A percentile compares a stretch with the other conserved stretches of the same genome.
phyloP scores from a whole-genome alignment of 805 yeast genomes.

The Saturnispora halmiae region DNA sequence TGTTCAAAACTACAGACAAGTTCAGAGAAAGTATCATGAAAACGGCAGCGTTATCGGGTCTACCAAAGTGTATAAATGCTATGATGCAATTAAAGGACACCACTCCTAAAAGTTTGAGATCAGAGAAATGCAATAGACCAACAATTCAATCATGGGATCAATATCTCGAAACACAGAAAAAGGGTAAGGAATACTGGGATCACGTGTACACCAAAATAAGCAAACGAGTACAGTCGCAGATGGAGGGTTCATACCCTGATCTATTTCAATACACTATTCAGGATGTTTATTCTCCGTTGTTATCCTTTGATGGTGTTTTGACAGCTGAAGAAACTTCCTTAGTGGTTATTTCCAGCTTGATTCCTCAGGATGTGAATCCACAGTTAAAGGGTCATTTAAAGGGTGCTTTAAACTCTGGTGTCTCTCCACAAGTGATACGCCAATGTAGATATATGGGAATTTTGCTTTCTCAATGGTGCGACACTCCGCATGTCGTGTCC shows the following conservation, averaged over 20 bases:
- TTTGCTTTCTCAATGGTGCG: slow-evolving; percentile 52
- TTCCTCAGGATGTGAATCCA: slow-evolving; percentile 91
- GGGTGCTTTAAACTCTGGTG: slow-evolving; percentile 79
- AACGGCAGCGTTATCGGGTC: slow-evolving; percentile 69
- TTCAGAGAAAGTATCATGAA: slow-evolving; percentile 73
- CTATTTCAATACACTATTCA: slow-evolving; percentile 64
- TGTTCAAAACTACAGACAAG: slow-evolving; percentile 33
- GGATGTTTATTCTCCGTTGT: slow-evolving; percentile 68
- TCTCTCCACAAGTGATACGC: slow-evolving; percentile 51
- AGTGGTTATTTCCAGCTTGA: slow-evolving; percentile 66
- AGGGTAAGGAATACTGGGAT: slow-evolving; percentile 67
- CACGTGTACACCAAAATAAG: slow-evolving; percentile 69
- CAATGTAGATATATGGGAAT: slow-evolving; percentile 55
- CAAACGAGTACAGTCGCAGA: slow-evolving; percentile 53
- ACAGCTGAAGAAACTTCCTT: slow-evolving; percentile 63
- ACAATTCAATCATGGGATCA: slow-evolving; percentile 15
- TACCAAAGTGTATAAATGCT: slow-evolving; percentile 80
- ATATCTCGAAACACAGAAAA: slow-evolving; percentile 16
- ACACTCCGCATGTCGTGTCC: slow-evolving; percentile 41
- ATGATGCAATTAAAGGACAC: slow-evolving; percentile 52
- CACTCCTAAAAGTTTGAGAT: slow-evolving; percentile 47
- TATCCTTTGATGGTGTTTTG: slow-evolving; percentile 58
- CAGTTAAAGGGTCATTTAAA: slow-evolving; percentile 84
- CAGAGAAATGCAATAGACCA: slow-evolving; percentile 17
- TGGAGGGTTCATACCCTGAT: slow-evolving; percentile 75